phyloP scores from a whole-genome alignment of 1,284 basidiomycete species.

The Quambalaria eucalypti region DNA sequence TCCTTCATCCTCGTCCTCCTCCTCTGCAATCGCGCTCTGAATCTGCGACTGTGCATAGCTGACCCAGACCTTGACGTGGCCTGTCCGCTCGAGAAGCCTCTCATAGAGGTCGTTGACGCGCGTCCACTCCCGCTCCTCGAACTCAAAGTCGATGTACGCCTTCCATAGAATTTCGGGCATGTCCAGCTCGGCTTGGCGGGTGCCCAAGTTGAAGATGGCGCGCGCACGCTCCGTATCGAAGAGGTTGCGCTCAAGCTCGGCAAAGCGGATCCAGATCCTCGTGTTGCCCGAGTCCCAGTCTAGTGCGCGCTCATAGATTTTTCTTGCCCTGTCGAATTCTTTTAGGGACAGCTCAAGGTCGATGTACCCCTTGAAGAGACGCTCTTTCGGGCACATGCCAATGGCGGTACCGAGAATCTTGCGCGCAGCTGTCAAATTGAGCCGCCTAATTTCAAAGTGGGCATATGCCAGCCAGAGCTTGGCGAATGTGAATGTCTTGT shows the following conservation, averaged over 20 bases:
- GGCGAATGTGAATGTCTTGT: constrained; percentile 93
- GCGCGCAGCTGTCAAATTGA: constrained; percentile 74
- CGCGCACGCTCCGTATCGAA: constrained; percentile 86
- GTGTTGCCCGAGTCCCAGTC: constrained; percentile 43
- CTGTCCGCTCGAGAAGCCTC: constrained; percentile 72
- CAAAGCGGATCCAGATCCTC: constrained; percentile 80
- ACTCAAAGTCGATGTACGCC: constrained; percentile 92
- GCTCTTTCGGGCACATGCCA: constrained; percentile 89
- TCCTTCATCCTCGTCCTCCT: constrained; percentile 60
- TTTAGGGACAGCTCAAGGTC: constrained; percentile 42
- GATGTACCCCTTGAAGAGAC: constrained; percentile 45
- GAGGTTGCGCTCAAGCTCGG: constrained; percentile 83
- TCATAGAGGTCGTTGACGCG: constrained; percentile 79
- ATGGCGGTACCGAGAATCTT: constrained; percentile 84
- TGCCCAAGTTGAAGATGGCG: constrained; percentile 88
- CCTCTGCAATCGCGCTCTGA: constrained; percentile 56
- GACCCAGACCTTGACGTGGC: constrained; percentile 69
- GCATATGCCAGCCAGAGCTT: constrained; percentile 71
- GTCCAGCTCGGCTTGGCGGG: constrained; percentile 78
- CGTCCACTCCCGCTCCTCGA: constrained; percentile 84
- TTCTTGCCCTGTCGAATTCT: constrained; percentile 89
- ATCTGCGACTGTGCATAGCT: constrained; percentile 49
- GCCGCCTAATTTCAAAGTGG: constrained; percentile 77
- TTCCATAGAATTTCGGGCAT: constrained; percentile 84
- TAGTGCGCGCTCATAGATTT: constrained; percentile 83